Percentiles rank a stretch among this genome's conserved stretches.
Conservation (phyloP, 169 alveolate genomes). For the Plasmodium ovale region DNA sequence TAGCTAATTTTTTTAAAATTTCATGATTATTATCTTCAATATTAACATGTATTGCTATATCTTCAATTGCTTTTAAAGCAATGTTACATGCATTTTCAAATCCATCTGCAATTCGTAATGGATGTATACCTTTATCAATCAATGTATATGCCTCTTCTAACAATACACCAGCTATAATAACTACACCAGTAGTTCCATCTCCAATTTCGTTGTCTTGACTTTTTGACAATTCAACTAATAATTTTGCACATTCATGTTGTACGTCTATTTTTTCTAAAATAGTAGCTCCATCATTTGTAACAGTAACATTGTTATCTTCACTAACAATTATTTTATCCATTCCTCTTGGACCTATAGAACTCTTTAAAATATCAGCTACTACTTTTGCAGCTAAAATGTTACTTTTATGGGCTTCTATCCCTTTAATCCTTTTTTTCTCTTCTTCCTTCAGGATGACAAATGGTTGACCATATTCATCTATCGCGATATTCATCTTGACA, state of each 20-base stretch:
- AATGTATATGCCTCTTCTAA: conserved; percentile 95
- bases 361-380: conserved; percentile 95
- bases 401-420: conserved; percentile 98
- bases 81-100: conserved; percentile 97
- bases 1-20: conserved; percentile 91
- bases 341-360: conserved; percentile 99
- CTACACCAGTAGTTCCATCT: conserved; percentile 99
- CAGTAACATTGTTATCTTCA: conserved; percentile 98
- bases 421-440: conserved; percentile 96
- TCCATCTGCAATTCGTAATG: conserved; percentile 98
- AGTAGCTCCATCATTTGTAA: conserved; percentile 98
- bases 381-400: conserved; percentile 98
- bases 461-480: conserved; percentile 99
- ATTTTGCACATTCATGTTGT: conserved; percentile 97
- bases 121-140: conserved; percentile 98
- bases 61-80: conserved; percentile 93
- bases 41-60: conserved; percentile 89
- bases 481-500: conserved; percentile 91
- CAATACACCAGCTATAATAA: conserved; percentile 98
- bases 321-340: conserved; percentile 99
- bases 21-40: conserved; percentile 86
- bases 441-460: conserved; percentile 97
- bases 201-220: conserved; percentile 99
- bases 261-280: conserved; percentile 97
- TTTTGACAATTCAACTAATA: conserved; percentile 97